Evolutionary conservation across 208 protist genomes (phyloP).

Genomic region (Willaertia magna): DNA sequence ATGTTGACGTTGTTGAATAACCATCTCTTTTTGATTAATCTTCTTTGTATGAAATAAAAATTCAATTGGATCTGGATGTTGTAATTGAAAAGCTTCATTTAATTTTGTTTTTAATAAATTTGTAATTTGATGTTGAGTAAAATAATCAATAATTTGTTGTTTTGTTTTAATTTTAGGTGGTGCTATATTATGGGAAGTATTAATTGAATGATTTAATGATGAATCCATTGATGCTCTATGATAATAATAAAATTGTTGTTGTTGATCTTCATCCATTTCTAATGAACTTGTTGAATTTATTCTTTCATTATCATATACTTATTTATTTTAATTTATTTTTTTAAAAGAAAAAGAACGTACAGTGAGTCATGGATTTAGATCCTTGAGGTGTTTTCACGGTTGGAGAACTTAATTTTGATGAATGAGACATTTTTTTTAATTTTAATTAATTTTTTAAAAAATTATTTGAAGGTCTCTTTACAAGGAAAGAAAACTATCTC

Average conservation of each 20-base stretch:
- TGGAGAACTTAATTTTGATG: no score
- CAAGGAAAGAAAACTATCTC: no score
- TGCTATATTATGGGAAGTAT: no score
- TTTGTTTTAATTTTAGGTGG: neutral
- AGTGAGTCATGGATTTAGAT: no score
- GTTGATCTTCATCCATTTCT: neutral
- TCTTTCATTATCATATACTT: no score
- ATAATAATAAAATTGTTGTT: neutral
- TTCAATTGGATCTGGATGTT: neutral
- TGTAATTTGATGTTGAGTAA: neutral
- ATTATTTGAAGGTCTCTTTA: no score
- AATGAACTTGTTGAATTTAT: neutral
- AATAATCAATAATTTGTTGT: neutral
- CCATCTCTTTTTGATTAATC: neutral
- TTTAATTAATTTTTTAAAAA: no score
- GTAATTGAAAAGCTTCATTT: neutral
- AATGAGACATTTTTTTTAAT: no score
- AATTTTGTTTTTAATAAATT: neutral
- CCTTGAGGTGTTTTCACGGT: no score
- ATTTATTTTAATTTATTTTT: no score
- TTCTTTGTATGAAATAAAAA: neutral
- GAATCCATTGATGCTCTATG: neutral
- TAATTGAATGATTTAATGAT: neutral
- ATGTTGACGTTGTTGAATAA: neutral
- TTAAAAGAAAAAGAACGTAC: no score